These are phyloP conservation scores for Beauveria sp. DNA, from an alignment of 2,329 filamentous ascomycete genomes.

Conservation along the genomic window DNA sequence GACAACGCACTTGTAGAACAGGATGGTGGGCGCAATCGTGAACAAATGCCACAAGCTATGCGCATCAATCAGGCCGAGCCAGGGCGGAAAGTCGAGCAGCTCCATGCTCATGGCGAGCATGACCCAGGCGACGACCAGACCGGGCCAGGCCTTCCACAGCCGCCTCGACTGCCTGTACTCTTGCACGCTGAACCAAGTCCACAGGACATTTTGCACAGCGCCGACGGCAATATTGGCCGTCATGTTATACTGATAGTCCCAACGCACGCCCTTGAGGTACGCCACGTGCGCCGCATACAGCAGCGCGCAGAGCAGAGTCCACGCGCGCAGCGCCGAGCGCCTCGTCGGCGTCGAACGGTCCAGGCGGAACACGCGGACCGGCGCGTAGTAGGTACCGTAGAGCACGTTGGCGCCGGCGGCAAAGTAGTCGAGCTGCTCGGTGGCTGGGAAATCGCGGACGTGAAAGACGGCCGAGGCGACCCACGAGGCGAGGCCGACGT, in stretches of 20 bases:
- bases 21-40: slow-evolving; percentile 76
- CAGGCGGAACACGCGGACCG: slow-evolving; percentile 74
- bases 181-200: slow-evolving; percentile 74
- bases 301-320: slow-evolving; percentile 64
- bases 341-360: slow-evolving; percentile 46
- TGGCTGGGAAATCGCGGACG: slow-evolving; percentile 73
- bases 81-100: slow-evolving; percentile 85
- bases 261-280: slow-evolving; percentile 78
- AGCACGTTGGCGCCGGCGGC: slow-evolving; percentile 83
- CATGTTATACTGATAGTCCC: slow-evolving; percentile 99
- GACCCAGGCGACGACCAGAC: slow-evolving; percentile 85
- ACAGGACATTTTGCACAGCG: slow-evolving; percentile 71
- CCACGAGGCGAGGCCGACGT: slow-evolving; percentile 78
- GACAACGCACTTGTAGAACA: slow-evolving; percentile 85
- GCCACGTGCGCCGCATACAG: slow-evolving; percentile 71
- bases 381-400: slow-evolving; percentile 82
- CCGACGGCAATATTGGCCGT: slow-evolving; percentile 82
- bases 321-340: slow-evolving; percentile 54
- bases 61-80: slow-evolving; percentile 76
- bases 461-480: slow-evolving; percentile 87
- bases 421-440: slow-evolving; percentile 95
- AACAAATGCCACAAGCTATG: slow-evolving; percentile 95
- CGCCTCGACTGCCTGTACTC: slow-evolving; percentile 65
- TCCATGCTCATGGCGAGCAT: slow-evolving; percentile 92
- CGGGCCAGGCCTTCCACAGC: slow-evolving; percentile 82